Evolutionary conservation across 192 early-diverging fungal genomes (phyloP).

Genomic region (Funneliformis mosseae): DNA sequence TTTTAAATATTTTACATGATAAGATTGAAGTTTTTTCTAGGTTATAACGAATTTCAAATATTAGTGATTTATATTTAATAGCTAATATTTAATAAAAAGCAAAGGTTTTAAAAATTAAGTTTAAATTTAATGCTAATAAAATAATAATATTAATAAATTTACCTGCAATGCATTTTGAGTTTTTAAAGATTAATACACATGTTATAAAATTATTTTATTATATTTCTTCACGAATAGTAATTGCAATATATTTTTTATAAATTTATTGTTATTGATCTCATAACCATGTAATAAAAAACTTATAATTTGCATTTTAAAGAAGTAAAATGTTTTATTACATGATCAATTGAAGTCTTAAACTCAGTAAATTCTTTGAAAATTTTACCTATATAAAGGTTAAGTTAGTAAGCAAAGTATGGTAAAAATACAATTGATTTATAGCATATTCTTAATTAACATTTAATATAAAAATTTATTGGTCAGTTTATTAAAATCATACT

Average conservation of each 20-base stretch:
- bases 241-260: neutral
- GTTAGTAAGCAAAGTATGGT: too few relatives aligned
- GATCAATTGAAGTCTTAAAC: too few relatives aligned
- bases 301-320: neutral
- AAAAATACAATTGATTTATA: too few relatives aligned
- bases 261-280: too few relatives aligned
- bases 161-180: neutral
- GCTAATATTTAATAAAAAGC: neutral
- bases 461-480: too few relatives aligned
- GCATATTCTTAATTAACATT: too few relatives aligned
- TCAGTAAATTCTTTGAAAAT: too few relatives aligned
- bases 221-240: neutral
- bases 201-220: neutral
- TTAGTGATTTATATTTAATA: neutral
- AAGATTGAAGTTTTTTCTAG: neutral
- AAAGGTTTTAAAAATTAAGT: neutral
- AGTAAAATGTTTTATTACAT: neutral
- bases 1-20: neutral
- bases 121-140: too few relatives aligned
- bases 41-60: neutral
- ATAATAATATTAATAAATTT: too few relatives aligned
- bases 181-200: neutral
- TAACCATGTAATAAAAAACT: neutral
- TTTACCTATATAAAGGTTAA: too few relatives aligned
- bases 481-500: too few relatives aligned